A percentile compares a stretch with the other conserved stretches of the same genome.
Conservation (phyloP, 129 eudicot genomes). For the Chrysanthemum seticuspe region DNA sequence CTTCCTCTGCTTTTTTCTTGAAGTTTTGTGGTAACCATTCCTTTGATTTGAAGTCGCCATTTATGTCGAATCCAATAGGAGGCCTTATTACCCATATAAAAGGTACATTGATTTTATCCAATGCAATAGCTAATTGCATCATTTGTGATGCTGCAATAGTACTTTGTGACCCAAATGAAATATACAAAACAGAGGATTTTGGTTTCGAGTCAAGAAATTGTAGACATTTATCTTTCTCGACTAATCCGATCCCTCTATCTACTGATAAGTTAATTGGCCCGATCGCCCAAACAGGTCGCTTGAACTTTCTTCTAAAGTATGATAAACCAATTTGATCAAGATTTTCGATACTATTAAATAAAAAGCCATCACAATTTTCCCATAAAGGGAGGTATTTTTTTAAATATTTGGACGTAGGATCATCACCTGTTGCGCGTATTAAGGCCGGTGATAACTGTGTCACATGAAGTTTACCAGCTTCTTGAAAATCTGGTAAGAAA, state of each 20-base stretch:
- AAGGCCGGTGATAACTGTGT: slow-evolving; percentile 44
- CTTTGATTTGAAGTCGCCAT: slow-evolving; percentile 43
- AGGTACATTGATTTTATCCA: slow-evolving; percentile 25
- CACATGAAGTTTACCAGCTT: slow-evolving; percentile 55
- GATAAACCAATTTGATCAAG: slow-evolving; percentile 53
- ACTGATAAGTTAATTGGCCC: slow-evolving; percentile 47
- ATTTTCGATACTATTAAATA: slow-evolving; percentile 63
- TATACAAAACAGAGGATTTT: slow-evolving; percentile 50
- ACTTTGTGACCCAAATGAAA: slow-evolving; percentile 72
- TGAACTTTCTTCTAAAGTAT: slow-evolving; percentile 55
- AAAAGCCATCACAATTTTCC: slow-evolving; percentile 50
- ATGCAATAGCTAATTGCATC: slow-evolving; percentile 57
- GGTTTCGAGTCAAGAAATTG: slow-evolving; percentile 50
- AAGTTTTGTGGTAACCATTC: slow-evolving; percentile 65
- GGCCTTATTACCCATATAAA: slow-evolving; percentile 71
- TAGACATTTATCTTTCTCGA: slow-evolving; percentile 18
- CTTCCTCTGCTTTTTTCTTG: slow-evolving; percentile 16
- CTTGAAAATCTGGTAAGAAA: slow-evolving; percentile 51
- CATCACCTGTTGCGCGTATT: slow-evolving; percentile 50
- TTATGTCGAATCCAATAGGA: slow-evolving; percentile 53
- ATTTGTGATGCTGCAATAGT: slow-evolving; percentile 63
- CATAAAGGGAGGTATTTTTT: slow-evolving; percentile 31
- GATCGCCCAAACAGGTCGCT: slow-evolving; percentile 52
- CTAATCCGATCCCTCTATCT: neutral
- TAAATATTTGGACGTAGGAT: slow-evolving; percentile 39